Percentiles rank a stretch among this genome's conserved stretches.
These are phyloP conservation scores for Fusarium bulbicola DNA, from an alignment of 2,329 filamentous ascomycete species.

Conservation along the genomic window DNA sequence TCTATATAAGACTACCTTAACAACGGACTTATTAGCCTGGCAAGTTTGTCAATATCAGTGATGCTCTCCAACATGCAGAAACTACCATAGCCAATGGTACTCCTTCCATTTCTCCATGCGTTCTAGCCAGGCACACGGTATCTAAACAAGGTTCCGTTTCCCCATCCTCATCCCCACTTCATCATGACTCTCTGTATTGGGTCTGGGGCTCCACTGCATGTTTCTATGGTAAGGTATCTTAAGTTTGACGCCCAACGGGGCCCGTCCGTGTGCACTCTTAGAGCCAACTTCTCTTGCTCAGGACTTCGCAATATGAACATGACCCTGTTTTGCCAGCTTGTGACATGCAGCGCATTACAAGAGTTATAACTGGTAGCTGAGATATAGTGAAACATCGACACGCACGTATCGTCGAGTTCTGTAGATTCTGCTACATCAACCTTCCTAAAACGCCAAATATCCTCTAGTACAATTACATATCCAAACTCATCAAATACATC, in stretches of 20 bases:
- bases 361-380: background rate
- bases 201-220: constrained; percentile 9
- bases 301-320: background rate
- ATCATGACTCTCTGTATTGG: constrained; percentile 1
- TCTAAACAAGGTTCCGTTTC: constrained; percentile 30
- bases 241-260: background rate
- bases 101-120: constrained; percentile 19
- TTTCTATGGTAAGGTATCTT: background rate
- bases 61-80: background rate
- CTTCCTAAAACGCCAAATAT: constrained; percentile 40
- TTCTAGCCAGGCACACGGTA: constrained; percentile 15
- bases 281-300: background rate
- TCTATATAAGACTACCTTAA: background rate
- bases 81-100: background rate
- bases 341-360: background rate
- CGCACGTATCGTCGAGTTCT: constrained; percentile 15
- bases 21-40: background rate
- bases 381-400: background rate
- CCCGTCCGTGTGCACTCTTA: constrained; percentile 6
- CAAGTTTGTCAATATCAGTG: background rate
- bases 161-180: constrained; percentile 33
- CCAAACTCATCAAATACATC: constrained; percentile 90
- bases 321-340: background rate
- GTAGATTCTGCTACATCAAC: constrained; percentile 22
- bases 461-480: constrained; percentile 57